phyloP scores from a whole-genome alignment of 2,329 filamentous ascomycete species.

The Fusarium secorum region DNA sequence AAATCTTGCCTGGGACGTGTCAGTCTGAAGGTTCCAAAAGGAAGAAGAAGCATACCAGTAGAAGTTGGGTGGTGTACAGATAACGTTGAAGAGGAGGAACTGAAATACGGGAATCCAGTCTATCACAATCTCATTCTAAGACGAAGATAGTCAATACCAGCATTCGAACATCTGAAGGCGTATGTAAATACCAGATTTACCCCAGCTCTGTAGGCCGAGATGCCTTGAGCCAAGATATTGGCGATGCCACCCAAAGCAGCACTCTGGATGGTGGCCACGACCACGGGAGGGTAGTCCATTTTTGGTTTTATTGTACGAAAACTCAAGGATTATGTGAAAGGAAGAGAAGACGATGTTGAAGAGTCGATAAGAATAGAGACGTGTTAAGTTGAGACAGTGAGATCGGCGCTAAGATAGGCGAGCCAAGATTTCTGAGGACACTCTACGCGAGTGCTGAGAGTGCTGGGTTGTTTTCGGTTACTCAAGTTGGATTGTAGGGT shows the following conservation, averaged over 20 bases:
- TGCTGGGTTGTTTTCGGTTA: not conserved
- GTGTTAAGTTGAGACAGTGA: conserved; percentile 14
- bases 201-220: conserved; percentile 67
- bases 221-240: conserved; percentile 76
- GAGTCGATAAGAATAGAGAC: not conserved
- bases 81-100: conserved; percentile 76
- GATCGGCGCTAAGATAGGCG: conserved; percentile 29
- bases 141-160: not conserved
- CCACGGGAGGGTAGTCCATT: conserved; percentile 58
- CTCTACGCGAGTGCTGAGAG: not conserved
- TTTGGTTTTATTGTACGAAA: not conserved
- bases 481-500: not conserved
- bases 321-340: not conserved
- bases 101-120: conserved; percentile 75
- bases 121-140: conserved; percentile 66
- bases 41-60: conserved; percentile 67
- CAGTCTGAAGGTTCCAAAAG: conserved; percentile 29
- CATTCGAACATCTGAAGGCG: not conserved
- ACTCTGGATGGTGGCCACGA: conserved; percentile 70
- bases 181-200: conserved; percentile 53
- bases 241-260: conserved; percentile 71
- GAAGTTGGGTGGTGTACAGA: conserved; percentile 84
- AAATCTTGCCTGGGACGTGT: conserved; percentile 70
- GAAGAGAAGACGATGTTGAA: not conserved
- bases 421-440: conserved; percentile 5